Conservation (phyloP, 2,329 filamentous ascomycete genomes). For the Cordyceps militaris region DNA sequence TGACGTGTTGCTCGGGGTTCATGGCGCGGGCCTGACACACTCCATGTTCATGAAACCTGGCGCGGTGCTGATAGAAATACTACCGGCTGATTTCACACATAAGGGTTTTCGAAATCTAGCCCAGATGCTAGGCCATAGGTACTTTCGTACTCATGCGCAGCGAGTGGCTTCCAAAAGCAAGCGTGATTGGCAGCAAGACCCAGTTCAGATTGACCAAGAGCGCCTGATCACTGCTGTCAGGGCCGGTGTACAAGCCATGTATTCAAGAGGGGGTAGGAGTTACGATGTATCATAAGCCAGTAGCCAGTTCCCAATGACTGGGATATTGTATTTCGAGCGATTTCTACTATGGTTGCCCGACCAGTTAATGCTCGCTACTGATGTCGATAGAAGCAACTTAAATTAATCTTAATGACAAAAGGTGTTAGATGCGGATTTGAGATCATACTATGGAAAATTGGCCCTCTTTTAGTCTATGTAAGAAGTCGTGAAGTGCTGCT, state of each 20-base stretch:
- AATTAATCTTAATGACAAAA: neutral
- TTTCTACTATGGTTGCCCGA: neutral
- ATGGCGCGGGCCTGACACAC: constrained; percentile 38
- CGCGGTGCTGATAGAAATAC: constrained; percentile 35
- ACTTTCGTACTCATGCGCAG: constrained; percentile 30
- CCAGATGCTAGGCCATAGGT: constrained; percentile 27
- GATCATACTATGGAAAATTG: neutral
- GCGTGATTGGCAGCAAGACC: neutral
- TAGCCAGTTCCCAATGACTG: neutral
- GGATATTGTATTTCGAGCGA: neutral
- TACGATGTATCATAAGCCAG: neutral
- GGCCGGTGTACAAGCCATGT: neutral
- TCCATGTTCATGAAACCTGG: constrained; percentile 31
- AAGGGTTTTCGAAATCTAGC: constrained; percentile 35
- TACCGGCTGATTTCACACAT: constrained; percentile 22
- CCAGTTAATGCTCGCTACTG: neutral
- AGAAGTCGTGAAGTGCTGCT: neutral
- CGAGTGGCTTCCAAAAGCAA: neutral
- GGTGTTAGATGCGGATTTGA: neutral
- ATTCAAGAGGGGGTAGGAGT: neutral
- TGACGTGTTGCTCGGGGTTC: constrained; percentile 36
- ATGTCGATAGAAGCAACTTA: neutral
- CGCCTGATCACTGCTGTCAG: neutral
- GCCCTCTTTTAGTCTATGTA: neutral
- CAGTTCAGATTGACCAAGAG: neutral